These are phyloP conservation scores for Sindora glabra DNA, from an alignment of 306 rosid species.

Conservation along the genomic window DNA sequence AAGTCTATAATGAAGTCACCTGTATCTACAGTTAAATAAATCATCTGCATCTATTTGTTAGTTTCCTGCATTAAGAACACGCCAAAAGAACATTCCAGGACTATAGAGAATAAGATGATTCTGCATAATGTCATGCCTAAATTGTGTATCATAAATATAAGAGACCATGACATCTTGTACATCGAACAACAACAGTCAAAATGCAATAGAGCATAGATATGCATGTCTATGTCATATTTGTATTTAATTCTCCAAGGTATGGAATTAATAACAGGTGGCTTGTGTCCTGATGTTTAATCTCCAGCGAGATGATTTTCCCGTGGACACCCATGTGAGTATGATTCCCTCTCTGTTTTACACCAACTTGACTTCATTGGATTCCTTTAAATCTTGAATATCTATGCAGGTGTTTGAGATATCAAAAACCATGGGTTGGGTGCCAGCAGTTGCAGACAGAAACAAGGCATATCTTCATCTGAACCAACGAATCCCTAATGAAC, in stretches of 20 bases:
- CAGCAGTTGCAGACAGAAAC: slow-evolving; percentile 65
- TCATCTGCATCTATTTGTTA: neutral
- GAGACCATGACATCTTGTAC: neutral
- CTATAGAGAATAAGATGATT: neutral
- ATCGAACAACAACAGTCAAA: neutral
- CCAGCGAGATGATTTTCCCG: slow-evolving; percentile 89
- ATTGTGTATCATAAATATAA: neutral
- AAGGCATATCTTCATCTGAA: slow-evolving; percentile 85
- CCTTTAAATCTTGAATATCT: neutral
- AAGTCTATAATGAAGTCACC: neutral
- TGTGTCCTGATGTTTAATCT: slow-evolving; percentile 52
- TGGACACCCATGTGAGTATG: slow-evolving; percentile 82
- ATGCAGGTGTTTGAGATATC: slow-evolving; percentile 82
- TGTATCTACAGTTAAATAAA: neutral
- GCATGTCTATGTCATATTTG: neutral
- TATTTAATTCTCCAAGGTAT: slow-evolving; percentile 3
- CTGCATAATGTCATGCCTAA: neutral
- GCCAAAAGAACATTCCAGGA: neutral
- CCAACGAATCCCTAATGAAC: slow-evolving; percentile 67
- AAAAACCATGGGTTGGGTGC: slow-evolving; percentile 73
- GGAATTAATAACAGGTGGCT: slow-evolving; percentile 32
- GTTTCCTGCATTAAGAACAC: neutral
- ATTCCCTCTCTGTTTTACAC: slow-evolving; percentile 4
- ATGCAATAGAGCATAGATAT: slow-evolving; percentile 4
- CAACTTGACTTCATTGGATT: neutral